Conservation (phyloP, 345 rosid genomes). For the Ricinus communis region DNA sequence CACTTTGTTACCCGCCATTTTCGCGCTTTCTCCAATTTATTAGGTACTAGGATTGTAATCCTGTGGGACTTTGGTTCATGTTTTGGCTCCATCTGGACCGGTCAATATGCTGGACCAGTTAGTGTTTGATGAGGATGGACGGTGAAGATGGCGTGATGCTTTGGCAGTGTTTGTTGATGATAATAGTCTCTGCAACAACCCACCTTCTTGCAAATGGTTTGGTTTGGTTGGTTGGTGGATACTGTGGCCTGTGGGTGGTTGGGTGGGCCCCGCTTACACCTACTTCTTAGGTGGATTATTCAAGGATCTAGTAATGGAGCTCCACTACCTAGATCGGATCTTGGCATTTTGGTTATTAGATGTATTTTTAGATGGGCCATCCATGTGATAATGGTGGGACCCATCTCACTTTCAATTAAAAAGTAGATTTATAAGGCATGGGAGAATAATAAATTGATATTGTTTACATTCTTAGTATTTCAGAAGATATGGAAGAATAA, state of each 20-base stretch:
- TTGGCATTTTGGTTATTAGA: background rate
- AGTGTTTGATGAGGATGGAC: background rate
- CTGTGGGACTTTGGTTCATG: background rate
- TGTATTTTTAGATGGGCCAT: no score
- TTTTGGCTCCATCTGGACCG: background rate
- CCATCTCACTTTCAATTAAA: no score
- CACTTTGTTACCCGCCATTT: constrained; percentile 8
- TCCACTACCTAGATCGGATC: constrained; percentile 7
- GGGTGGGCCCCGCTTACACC: background rate
- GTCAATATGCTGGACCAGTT: background rate
- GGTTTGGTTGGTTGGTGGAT: background rate
- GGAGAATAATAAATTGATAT: no score
- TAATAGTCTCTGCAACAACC: background rate
- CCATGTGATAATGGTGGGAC: no score
- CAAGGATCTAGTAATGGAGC: constrained; percentile 11
- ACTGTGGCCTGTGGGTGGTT: constrained; percentile 2
- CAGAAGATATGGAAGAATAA: no score
- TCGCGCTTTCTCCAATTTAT: background rate
- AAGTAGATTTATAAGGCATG: no score
- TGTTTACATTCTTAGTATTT: no score
- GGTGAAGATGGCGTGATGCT: background rate
- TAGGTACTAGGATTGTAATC: background rate
- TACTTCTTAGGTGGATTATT: background rate
- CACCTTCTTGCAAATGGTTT: background rate
- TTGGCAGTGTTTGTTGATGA: background rate